These are phyloP conservation scores for Geotrichum cucujoidarum DNA, from an alignment of 1,139 yeast species.

Conservation along the genomic window DNA sequence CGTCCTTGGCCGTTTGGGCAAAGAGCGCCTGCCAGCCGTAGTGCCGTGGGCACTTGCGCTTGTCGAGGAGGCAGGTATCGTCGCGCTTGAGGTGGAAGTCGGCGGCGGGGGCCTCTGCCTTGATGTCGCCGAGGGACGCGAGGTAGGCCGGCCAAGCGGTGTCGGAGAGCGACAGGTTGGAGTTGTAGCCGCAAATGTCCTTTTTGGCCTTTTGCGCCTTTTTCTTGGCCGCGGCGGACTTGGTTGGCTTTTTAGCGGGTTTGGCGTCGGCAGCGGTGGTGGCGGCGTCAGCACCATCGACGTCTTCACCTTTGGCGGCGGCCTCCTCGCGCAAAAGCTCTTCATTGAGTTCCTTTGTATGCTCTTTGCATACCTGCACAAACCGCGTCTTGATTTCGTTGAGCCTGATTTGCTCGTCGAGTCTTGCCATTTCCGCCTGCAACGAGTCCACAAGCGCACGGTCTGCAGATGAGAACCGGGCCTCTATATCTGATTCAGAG, in stretches of 20 bases:
- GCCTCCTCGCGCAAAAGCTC: conserved; percentile 18
- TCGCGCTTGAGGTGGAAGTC: conserved; percentile 14
- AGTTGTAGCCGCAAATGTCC: conserved; percentile 44
- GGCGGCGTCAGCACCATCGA: conserved; percentile 3
- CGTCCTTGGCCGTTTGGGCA: conserved; percentile 42
- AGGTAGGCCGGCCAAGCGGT: conserved; percentile 22
- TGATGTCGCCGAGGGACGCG: conserved; percentile 8
- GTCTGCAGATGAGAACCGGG: conserved; percentile 22
- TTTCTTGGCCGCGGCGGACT: conserved; percentile 4
- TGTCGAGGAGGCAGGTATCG: conserved; percentile 53
- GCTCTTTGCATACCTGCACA: conserved; percentile 19
- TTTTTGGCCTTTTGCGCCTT: conserved; percentile 25
- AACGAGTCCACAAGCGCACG: conserved; percentile 30
- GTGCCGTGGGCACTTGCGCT: conserved; percentile 61
- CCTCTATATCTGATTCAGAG: conserved; percentile 16
- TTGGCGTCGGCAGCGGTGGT: neutral
- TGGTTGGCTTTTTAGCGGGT: conserved; percentile 1
- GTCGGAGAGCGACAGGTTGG: conserved; percentile 30
- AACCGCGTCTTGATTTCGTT: conserved; percentile 21
- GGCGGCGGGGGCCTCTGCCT: conserved; percentile 15
- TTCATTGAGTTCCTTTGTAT: conserved; percentile 17
- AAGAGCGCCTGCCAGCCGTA: conserved; percentile 60
- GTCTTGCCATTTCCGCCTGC: conserved; percentile 20
- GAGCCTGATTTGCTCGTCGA: conserved; percentile 22
- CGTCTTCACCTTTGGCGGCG: conserved; percentile 22